phyloP scores from a whole-genome alignment of 306 rosid species.

The Prinsepia uniflora region DNA sequence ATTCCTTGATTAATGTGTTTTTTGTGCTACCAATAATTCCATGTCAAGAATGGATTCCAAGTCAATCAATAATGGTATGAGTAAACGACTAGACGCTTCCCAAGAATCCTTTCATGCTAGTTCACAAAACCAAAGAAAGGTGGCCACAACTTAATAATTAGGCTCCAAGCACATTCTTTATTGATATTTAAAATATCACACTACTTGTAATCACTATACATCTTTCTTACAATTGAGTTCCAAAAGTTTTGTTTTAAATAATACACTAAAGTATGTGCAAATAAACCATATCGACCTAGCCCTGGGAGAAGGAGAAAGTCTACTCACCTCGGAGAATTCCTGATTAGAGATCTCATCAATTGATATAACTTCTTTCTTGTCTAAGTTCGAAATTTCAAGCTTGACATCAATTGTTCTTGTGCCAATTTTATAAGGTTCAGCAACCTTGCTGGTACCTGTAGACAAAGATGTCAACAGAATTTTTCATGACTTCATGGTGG shows the following conservation, averaged over 20 bases:
- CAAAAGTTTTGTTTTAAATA: not conserved
- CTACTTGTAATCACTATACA: not conserved
- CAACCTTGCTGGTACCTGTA: slow-evolving; percentile 76
- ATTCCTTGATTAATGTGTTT: not conserved
- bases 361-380: slow-evolving; percentile 69
- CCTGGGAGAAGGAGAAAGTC: slow-evolving; percentile 10
- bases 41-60: not conserved
- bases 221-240: not conserved
- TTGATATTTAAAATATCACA: not conserved
- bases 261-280: not conserved
- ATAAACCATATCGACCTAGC: not conserved
- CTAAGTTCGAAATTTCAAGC: slow-evolving; percentile 85
- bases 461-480: slow-evolving; percentile 29
- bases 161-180: slow-evolving; percentile 1
- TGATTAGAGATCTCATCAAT: slow-evolving; percentile 78
- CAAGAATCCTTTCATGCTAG: not conserved
- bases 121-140: not conserved
- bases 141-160: not conserved
- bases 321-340: slow-evolving; percentile 76
- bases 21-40: not conserved
- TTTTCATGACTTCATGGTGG: slow-evolving; percentile 2
- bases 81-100: not conserved
- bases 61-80: not conserved
- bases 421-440: slow-evolving; percentile 66
- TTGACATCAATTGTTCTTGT: slow-evolving; percentile 52